Percentiles rank a stretch among this genome's conserved stretches.
Conservation (phyloP, 164 flowering plant species). For the Sextonia rubra region DNA sequence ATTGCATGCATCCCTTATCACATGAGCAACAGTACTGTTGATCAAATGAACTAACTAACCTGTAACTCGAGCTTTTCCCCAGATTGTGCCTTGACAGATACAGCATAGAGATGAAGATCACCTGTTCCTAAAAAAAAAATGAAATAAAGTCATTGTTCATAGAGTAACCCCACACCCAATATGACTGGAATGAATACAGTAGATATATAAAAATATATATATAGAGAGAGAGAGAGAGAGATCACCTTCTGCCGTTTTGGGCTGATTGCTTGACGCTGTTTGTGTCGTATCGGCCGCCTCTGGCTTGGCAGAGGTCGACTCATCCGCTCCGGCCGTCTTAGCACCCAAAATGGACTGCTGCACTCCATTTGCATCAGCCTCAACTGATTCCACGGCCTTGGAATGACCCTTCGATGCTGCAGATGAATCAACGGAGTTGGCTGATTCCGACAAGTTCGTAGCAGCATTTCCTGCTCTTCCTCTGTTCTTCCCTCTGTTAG, state of each 20-base stretch:
- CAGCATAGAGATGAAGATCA: slow-evolving; percentile 80
- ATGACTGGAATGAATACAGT: background rate
- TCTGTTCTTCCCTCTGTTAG: slow-evolving; percentile 51
- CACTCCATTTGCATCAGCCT: slow-evolving; percentile 36
- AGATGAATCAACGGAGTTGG: slow-evolving; percentile 20
- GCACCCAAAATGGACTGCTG: background rate
- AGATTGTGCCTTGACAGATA: slow-evolving; percentile 73
- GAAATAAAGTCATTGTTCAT: too few species aligned
- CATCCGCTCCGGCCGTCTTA: slow-evolving; percentile 2
- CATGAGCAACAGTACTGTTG: too few species aligned
- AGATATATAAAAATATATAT: too few species aligned
- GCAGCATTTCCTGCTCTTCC: slow-evolving; percentile 42
- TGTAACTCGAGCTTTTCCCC: slow-evolving; percentile 92
- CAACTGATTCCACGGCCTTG: slow-evolving; percentile 15
- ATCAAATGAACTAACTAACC: slow-evolving; percentile 50
- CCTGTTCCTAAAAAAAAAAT: slow-evolving; percentile 40
- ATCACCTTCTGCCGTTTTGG: slow-evolving; percentile 26
- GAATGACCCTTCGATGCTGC: slow-evolving; percentile 17
- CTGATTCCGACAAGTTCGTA: slow-evolving; percentile 26
- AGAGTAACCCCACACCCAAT: too few species aligned
- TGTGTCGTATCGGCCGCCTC: slow-evolving; percentile 12
- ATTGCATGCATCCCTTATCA: background rate
- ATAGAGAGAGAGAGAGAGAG: slow-evolving; percentile 1
- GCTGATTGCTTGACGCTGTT: slow-evolving; percentile 1
- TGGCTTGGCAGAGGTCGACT: background rate